Conservation (phyloP, 176 grass and related monocot species). For the Aegilops umbellulata region DNA sequence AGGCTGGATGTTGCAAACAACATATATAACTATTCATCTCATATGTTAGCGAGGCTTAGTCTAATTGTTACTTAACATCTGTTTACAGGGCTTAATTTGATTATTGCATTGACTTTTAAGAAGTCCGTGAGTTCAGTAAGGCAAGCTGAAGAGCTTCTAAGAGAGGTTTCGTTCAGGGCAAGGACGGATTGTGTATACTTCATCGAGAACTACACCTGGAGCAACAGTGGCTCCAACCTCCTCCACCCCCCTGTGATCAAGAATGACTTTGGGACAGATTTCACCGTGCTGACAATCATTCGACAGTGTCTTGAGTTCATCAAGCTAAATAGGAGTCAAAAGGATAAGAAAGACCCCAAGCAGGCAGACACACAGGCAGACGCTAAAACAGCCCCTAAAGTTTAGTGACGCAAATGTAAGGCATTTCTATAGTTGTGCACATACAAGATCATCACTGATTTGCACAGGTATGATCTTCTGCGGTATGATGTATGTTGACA, state of each 20-base stretch:
- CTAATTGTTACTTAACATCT: constrained; percentile 12
- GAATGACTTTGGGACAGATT: constrained; percentile 85
- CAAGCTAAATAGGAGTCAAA: constrained; percentile 61
- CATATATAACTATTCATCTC: neutral
- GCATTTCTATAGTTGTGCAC: constrained; percentile 4
- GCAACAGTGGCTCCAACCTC: constrained; percentile 39
- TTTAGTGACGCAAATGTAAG: constrained; percentile 8
- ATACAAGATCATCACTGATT: constrained; percentile 6
- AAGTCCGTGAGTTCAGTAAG: constrained; percentile 54
- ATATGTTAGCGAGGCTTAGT: neutral
- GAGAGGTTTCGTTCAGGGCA: constrained; percentile 74
- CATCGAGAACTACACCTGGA: constrained; percentile 80
- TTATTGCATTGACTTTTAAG: constrained; percentile 83
- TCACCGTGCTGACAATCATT: constrained; percentile 62
- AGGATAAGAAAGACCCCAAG: neutral
- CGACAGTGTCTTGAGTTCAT: constrained; percentile 86
- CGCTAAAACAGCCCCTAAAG: constrained; percentile 13
- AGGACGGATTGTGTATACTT: constrained; percentile 82
- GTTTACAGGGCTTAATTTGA: constrained; percentile 64
- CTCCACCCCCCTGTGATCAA: constrained; percentile 45
- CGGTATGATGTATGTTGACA: constrained; percentile 26
- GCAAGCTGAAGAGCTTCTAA: constrained; percentile 69
- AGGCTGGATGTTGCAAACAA: constrained; percentile 20
- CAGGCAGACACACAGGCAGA: constrained; percentile 4
- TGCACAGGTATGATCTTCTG: constrained; percentile 1